A percentile compares a stretch with the other conserved stretches of the same genome.
These are phyloP conservation scores for Lagenidium giganteum DNA, from an alignment of 352 stramenopile species.

Conservation along the genomic window DNA sequence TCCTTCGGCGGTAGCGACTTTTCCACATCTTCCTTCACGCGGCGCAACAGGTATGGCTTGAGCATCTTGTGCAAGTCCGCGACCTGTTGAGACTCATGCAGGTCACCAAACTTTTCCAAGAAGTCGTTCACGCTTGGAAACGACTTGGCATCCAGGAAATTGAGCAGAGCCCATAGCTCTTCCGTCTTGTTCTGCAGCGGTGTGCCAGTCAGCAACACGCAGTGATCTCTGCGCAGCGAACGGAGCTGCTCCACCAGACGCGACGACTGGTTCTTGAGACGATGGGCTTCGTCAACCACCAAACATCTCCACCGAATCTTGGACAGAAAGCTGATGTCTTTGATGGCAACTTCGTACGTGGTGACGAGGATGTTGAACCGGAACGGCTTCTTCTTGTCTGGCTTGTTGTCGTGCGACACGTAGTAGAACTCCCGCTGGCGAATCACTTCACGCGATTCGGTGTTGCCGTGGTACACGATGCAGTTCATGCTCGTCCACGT, in stretches of 20 bases:
- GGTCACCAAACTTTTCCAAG: conserved; percentile 82
- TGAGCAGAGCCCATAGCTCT: conserved; percentile 97
- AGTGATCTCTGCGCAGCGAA: conserved; percentile 59
- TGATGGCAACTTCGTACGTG: conserved; percentile 81
- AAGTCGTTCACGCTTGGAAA: conserved; percentile 92
- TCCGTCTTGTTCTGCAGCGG: conserved; percentile 95
- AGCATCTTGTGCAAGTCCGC: conserved; percentile 79
- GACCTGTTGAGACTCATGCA: conserved; percentile 75
- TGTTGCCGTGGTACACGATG: conserved; percentile 96
- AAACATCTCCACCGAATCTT: conserved; percentile 90
- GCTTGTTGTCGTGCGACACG: conserved; percentile 39
- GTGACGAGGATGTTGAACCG: conserved; percentile 83
- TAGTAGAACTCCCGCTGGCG: conserved; percentile 93
- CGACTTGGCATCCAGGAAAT: conserved; percentile 92
- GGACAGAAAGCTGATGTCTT: conserved; percentile 84
- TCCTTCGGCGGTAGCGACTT: conserved; percentile 77
- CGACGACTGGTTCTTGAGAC: conserved; percentile 74
- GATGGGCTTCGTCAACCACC: conserved; percentile 78
- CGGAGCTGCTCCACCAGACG: conserved; percentile 74
- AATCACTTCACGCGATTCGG: conserved; percentile 87
- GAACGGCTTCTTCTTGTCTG: conserved; percentile 64
- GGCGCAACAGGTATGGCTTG: conserved; percentile 75
- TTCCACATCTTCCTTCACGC: conserved; percentile 82
- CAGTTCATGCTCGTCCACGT: conserved; percentile 98
- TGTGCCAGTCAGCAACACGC: conserved; percentile 69